Conservation (phyloP, 2,329 filamentous ascomycete genomes). For the Calonectria hongkongensis region DNA sequence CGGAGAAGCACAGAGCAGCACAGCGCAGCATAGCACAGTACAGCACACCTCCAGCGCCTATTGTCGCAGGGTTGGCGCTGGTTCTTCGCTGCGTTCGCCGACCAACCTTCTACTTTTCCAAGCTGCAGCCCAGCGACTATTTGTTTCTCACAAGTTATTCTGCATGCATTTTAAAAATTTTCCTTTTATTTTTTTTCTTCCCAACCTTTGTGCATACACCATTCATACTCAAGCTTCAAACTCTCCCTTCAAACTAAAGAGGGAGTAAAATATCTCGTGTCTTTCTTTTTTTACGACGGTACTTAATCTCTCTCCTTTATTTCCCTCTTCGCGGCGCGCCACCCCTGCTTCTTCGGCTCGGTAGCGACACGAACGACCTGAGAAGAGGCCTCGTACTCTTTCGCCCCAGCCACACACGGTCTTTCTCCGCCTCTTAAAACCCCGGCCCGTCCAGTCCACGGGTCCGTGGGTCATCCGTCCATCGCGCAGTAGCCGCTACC, state of each 20-base stretch:
- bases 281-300: background rate
- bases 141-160: background rate
- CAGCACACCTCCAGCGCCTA: slow-evolving; percentile 14
- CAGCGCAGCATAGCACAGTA: slow-evolving; percentile 10
- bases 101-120: slow-evolving; percentile 14
- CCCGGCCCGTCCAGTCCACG: slow-evolving; percentile 29
- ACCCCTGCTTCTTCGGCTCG: slow-evolving; percentile 22
- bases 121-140: background rate
- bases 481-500: slow-evolving; percentile 36
- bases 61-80: slow-evolving; percentile 10
- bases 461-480: slow-evolving; percentile 36
- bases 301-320: slow-evolving; percentile 25
- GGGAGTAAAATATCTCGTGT: background rate
- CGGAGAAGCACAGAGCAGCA: slow-evolving; percentile 20
- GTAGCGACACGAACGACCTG: slow-evolving; percentile 35
- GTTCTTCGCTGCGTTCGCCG: slow-evolving; percentile 9
- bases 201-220: background rate
- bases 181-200: background rate
- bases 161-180: slow-evolving; percentile 12
- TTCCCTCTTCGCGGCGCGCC: background rate
- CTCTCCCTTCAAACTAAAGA: background rate
- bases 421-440: slow-evolving; percentile 40
- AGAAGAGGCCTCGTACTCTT: slow-evolving; percentile 37
- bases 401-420: slow-evolving; percentile 41
- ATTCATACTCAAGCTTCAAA: slow-evolving; percentile 18